Base-by-base conservation (phyloP, 306 rosid species). In the Rosa persica region DNA sequence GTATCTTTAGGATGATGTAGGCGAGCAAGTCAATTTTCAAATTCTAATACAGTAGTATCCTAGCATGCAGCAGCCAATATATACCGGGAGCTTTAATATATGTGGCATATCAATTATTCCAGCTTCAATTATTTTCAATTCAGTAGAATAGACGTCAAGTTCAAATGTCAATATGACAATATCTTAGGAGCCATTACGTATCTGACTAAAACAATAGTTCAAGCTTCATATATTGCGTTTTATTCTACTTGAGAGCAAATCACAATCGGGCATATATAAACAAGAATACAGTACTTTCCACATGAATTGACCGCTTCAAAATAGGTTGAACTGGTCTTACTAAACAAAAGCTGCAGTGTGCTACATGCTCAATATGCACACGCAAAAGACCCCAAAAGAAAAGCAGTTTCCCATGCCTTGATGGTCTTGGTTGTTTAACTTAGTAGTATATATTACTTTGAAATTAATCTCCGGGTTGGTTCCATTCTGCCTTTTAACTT, bases 51-150 rank as follows among this genome's bases (percentile, higher is more conserved):
- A 19, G 11, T 19, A 51, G n/a, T 51, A 17, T 55, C 3, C 6
- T 36, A 64, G 69, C 69, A 34, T 36, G 49, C 34, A 6, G 76
- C 66, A 36, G 76, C 66, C 76, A 52, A 51, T 73, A 10, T 49
- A 19, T 73, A 52, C 76, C 65, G 3, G 51, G n/a, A 16, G 22
- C 12, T 40, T 17, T 65, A 5, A 42, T 42, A 5, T 43, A 43
- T 69, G 0, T 19, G 11, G 19, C 27, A 20, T 19, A 38, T 55
- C 23, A 54, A 72, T 72, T 48, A 17, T 72, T 19, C 46, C 17
- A 72, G 46, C 6, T 19, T 30, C 38, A 30, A 48, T 71, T 34
- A n/a, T 36, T 44, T 71, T 49, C 39, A 72, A 36, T 51, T 72
- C 25, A 17, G 6, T 0, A 51, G 43, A 44, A 38, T 30, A 48